These are phyloP conservation scores for Hymenoscyphus fructigenus DNA, from an alignment of 2,329 filamentous ascomycete species.

Conservation along the genomic window DNA sequence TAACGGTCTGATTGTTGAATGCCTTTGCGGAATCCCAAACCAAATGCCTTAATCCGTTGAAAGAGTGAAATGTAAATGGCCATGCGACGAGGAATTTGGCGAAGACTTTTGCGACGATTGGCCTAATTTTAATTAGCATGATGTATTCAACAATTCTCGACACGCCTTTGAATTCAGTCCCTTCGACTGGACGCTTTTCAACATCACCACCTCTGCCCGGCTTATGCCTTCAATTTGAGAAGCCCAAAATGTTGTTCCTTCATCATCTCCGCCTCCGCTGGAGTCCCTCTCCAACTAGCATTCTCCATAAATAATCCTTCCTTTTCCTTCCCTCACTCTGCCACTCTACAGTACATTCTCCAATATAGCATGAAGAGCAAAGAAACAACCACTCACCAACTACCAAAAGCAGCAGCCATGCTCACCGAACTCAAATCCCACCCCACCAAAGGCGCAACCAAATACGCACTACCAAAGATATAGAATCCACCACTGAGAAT, in stretches of 20 bases:
- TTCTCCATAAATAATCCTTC: no score
- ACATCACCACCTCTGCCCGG: no score
- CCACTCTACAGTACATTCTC: neutral
- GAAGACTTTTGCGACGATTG: constrained; percentile 55
- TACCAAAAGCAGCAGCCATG: constrained; percentile 63
- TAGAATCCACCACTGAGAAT: constrained; percentile 63
- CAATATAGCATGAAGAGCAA: neutral
- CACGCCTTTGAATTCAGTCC: no score
- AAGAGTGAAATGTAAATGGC: constrained; percentile 66
- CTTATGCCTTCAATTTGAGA: no score
- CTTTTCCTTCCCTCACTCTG: no score
- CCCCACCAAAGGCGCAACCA: constrained; percentile 62
- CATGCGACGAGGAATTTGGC: constrained; percentile 59
- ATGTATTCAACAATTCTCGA: no score
- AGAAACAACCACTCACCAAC: constrained; percentile 39
- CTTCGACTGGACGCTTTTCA: no score
- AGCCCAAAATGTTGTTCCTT: no score
- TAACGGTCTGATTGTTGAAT: constrained; percentile 64
- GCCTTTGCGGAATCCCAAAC: constrained; percentile 64
- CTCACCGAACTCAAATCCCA: constrained; percentile 66
- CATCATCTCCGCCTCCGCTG: no score
- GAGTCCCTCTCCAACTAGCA: no score
- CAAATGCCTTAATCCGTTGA: constrained; percentile 72
- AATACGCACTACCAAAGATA: constrained; percentile 65
- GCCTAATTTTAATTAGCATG: constrained; percentile 32